Base-by-base conservation (phyloP, 495 filamentous ascomycete genomes). In the Pyrenula aspistea region DNA sequence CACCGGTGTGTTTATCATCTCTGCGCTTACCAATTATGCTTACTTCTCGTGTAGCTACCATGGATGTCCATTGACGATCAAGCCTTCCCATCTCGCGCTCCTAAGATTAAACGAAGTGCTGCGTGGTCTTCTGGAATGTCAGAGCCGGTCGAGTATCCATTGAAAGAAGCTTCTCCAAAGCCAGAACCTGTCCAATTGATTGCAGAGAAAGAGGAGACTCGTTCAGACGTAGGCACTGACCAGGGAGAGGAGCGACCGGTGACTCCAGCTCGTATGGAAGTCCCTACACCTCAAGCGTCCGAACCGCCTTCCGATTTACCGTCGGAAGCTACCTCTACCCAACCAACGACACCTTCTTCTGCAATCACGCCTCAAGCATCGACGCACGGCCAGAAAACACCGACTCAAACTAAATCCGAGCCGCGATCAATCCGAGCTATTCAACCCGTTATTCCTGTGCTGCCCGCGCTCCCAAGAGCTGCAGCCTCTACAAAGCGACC, bases 61-160 rank as follows among this genome's bases (percentile, higher is more conserved):
- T 95, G 90, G 90, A 73, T 84, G n/a, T 95, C 90, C 23, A 74
- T 77, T 25, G 81, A 84, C 2, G 82, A 86, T 22, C 60, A 68
- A 15, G 66, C 79, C 2, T 95, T 93, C 65, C 89, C 91, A 23
- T 65, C 72, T 1, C 63, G 73, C 62, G 65, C 66, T 49, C 68
- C 66, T 23, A 65, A 67, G 55, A 70, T 68, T 62, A 73, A 71
- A 54, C 67, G 76, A 54, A 72, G 66, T 60, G 62, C 60, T 48
- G 72, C 72, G 25, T 61, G 60, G 4, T 62, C 79, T 25, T 64
- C 68, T 15, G 61, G 67, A 3, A 67, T 67, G 12, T 58, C 63
- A 12, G 60, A 67, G 21, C 60, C 69, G 1, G 68, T 83, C 19
- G 75, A 82, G 24, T 71, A 82, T 55, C 81, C 80, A 42, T 57